Evolutionary conservation across 306 rosid genomes (phyloP), one percentile per base, ranked within the genome.

Genomic region (Cicer yamashitae): DNA sequence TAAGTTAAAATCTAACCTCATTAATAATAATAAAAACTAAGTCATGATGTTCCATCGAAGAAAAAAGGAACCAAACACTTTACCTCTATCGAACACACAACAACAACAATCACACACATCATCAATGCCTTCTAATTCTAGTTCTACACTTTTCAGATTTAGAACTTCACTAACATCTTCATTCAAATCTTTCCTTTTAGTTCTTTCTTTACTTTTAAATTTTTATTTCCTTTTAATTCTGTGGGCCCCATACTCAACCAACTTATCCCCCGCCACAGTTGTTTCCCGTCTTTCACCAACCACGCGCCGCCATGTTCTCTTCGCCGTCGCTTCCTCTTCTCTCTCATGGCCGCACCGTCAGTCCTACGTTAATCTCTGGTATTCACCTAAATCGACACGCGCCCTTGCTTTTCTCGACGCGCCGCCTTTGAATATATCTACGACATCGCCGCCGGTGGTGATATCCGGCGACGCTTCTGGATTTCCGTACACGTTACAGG

Each of bases 231-330:
- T 90, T 46, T 34, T 85, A 57, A 39, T 34, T 53, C 41, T 47
- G 43, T 52, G 82, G 65, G 50, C 22, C 79, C 77, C 86, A 10
- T 15, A 82, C n/a, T 10, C 14, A 10, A 14, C 52, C 1, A 47
- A 72, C 0, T 22, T 60, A 0, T 1, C 77, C 0, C 63, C 70
- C 0, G 5, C 18, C 25, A 3, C 51, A 13, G 12, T 69, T 3
- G 3, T 47, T 58, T 37, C 77, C 13, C 77, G 39, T 64, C 37
- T 57, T 11, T 13, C 82, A 5, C 59, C 86, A 2, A 86, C 90
- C 84, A 78, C 93, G 52, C 91, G 91, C 87, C 93, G 86, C 74
- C 93, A 94, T 13, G 12, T 93, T 8, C 70, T 93, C 69, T 91
- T 93, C 74, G 53, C 94, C 12, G 72, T 93, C 45, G 97, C 98